These are phyloP conservation scores for Talaromyces sp. DNA, from an alignment of 2,329 filamentous ascomycete genomes.

Conservation along the genomic window DNA sequence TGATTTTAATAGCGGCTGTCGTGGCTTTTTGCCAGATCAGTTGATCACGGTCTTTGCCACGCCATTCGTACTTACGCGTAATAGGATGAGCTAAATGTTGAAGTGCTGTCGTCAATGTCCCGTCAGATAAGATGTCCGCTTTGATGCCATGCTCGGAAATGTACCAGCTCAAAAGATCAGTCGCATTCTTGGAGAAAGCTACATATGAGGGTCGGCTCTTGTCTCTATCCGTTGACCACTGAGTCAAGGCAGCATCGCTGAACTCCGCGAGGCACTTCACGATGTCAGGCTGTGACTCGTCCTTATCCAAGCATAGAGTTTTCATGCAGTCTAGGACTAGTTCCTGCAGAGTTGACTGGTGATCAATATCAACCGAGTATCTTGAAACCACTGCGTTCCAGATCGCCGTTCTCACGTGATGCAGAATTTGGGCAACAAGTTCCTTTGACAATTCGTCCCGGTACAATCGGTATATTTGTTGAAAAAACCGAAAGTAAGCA, in stretches of 20 bases:
- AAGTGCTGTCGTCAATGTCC: conserved; percentile 61
- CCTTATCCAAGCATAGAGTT: conserved; percentile 33
- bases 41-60: conserved; percentile 62
- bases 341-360: conserved; percentile 33
- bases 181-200: conserved; percentile 78
- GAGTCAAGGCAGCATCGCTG: conserved; percentile 53
- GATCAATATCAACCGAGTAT: conserved; percentile 38
- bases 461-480: conserved; percentile 73
- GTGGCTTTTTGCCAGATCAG: conserved; percentile 79
- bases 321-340: conserved; percentile 32
- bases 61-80: conserved; percentile 72
- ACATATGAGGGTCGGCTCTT: conserved; percentile 70
- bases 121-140: conserved; percentile 63
- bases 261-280: conserved; percentile 58
- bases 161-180: conserved; percentile 57
- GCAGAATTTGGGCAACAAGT: conserved; percentile 62
- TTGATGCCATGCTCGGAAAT: conserved; percentile 44
- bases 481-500: conserved; percentile 72
- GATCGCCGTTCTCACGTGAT: conserved; percentile 65
- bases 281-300: conserved; percentile 32
- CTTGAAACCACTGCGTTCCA: conserved; percentile 57
- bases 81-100: conserved; percentile 66
- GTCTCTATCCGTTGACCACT: conserved; percentile 33
- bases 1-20: conserved; percentile 61
- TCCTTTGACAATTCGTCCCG: conserved; percentile 58